Evolutionary conservation across 2,329 filamentous ascomycete species (phyloP), one percentile per base, ranked within the genome.

Genomic region (Exophiala sideris): DNA sequence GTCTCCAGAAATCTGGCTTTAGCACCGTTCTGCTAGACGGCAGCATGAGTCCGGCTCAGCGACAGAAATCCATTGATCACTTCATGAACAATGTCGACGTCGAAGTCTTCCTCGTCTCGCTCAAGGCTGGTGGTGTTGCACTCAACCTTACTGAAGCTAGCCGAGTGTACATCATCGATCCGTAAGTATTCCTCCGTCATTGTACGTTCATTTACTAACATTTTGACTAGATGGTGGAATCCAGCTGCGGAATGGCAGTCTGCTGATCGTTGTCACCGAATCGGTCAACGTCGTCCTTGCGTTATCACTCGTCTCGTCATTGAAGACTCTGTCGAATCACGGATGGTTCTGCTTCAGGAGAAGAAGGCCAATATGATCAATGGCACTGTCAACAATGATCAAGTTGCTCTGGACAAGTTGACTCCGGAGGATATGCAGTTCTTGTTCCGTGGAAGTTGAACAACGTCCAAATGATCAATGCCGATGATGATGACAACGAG

Each of bases 171-270:
- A 96, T 97, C 57, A 85, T 97, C 54, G 94, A 99, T 66, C 94
- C 94, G 79, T 91, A 83, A 81, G 88, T 86, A 40, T 39, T 38
- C 32, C 39, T 11, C 11, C 18, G 32, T 39, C 39, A 24, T 32
- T 36, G 42, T 38, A 24, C 40, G 48, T 3, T 35, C 39, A 42
- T 7, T 36, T 8, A 45, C 47, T 52, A 32, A 46, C 16, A 3
- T 24, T 3, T 21, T 55, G 58, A 11, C 34, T 62, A 91, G 88
- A 63, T 97, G 94, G 94, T 99, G 94, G 94, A 97, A 97, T 64
- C 94, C 94, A n/a, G 91, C 91, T n/a, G 92, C 92, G 0, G 94
- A 99, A 74, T 99, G 94, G 94, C 94, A 99, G 73, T 94, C 88
- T 58, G 94, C 94, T 2, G 94, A 99, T 70, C 83, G 89, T 61